Evolutionary conservation across 2,329 filamentous ascomycete genomes (phyloP), one percentile per base, ranked within the genome.

Genomic region (Blumeriella jaapii): DNA sequence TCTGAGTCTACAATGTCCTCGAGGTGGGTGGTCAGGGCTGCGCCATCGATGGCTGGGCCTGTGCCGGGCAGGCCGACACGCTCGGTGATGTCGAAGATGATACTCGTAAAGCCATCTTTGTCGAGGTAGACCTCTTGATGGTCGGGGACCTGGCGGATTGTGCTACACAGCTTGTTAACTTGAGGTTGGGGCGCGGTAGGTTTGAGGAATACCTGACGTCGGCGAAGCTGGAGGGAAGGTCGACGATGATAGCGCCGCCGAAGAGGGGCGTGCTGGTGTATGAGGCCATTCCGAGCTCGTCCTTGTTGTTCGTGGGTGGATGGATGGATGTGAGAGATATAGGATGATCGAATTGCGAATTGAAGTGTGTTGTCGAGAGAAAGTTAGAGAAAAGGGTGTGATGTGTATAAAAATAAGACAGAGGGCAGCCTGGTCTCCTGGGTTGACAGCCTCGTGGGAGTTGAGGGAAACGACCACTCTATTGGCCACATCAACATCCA

Each of bases 111-210:
- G 31, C 85, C 86, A 44, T 81, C 70, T 45, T 73, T 69, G 56
- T 93, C 85, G 53, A 95, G 78, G 63, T 78, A 94, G 49, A 95
- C 81, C 65, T 95, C 89, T 63, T 96, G 87, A 59, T 93, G 82
- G 56, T 89, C 79, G 32, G 82, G 82, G 4, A 87, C 75, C 60
- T 85, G 71, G 45, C 82, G 76, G 48, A 86, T 69, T 36, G 71
- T 69, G 61, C 80, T 84, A 42, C n/a, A n/a, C n/a, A n/a, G n/a
- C n/a, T n/a, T n/a, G n/a, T n/a, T n/a, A n/a, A n/a, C n/a, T n/a
- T n/a, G n/a, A 12, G 12, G 39, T 19, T 33, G 38, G 33, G 15
- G 31, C 29, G 40, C n/a, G n/a, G n/a, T n/a, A n/a, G n/a, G n/a
- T n/a, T n/a, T n/a, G n/a, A n/a, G n/a, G n/a, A n/a, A n/a, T 62